Percentiles rank a stretch among this genome's conserved stretches.
Evolutionary conservation across 352 stramenopile species (phyloP).

Genomic region (Globisporangium mamillatum): DNA sequence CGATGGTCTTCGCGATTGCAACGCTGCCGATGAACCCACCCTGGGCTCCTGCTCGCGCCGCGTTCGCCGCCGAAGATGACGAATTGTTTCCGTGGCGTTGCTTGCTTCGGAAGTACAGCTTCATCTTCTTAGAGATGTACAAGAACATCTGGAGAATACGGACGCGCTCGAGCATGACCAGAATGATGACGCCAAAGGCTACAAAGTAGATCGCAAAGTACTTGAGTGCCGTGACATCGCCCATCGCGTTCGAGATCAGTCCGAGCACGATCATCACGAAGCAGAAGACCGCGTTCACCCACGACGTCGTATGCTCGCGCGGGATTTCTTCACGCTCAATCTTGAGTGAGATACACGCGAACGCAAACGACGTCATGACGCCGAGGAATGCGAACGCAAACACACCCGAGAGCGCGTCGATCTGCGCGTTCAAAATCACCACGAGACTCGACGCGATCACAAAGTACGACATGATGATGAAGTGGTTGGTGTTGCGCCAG

Average conservation of each 20-base stretch:
- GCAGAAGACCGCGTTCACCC: conserved; percentile 25
- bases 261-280: conserved; percentile 24
- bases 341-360: conserved; percentile 83
- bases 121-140: conserved; percentile 38
- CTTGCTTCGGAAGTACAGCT: conserved; percentile 34
- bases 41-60: conserved; percentile 18
- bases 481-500: conserved; percentile 51
- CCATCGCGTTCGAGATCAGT: conserved; percentile 1
- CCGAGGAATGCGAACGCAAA: conserved; percentile 85
- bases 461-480: conserved; percentile 60
- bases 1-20: conserved; percentile 67
- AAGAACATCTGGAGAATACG: conserved; percentile 46
- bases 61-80: not conserved
- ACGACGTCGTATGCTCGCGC: conserved; percentile 39
- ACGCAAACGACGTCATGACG: conserved; percentile 81
- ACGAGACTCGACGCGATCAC: conserved; percentile 46
- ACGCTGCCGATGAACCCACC: conserved; percentile 33
- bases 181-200: conserved; percentile 39
- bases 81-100: conserved; percentile 1
- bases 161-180: conserved; percentile 67
- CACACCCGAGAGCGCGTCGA: conserved; percentile 49
- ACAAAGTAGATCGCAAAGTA: conserved; percentile 67
- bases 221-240: conserved; percentile 22
- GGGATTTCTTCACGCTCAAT: conserved; percentile 80
- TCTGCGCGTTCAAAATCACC: conserved; percentile 48